phyloP scores from a whole-genome alignment of 2,329 filamentous ascomycete species.

The Pezicula radicicola region DNA sequence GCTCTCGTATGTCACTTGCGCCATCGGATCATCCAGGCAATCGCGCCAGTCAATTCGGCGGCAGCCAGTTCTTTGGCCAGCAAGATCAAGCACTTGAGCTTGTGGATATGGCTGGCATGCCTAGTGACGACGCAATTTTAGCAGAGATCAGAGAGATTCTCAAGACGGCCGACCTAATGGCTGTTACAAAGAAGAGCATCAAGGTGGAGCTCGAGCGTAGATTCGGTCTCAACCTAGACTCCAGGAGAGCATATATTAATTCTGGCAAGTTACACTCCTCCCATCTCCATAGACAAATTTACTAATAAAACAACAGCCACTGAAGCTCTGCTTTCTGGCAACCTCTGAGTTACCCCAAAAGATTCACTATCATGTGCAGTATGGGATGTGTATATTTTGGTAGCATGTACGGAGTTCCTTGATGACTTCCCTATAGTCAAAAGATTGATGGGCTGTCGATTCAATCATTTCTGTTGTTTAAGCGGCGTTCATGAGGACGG shows the following conservation, averaged over 20 bases:
- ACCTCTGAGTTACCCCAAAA: conserved; percentile 39
- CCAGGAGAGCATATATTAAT: conserved; percentile 90
- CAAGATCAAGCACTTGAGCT: conserved; percentile 65
- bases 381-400: not conserved
- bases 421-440: too few species aligned
- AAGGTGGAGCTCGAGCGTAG: conserved; percentile 89
- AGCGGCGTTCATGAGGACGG: too few species aligned
- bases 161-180: conserved; percentile 91
- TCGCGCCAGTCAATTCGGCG: conserved; percentile 32
- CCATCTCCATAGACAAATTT: conserved; percentile 5
- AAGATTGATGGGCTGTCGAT: too few species aligned
- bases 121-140: conserved; percentile 84
- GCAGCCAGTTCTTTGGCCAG: conserved; percentile 50
- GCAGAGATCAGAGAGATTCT: conserved; percentile 95
- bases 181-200: conserved; percentile 96
- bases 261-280: conserved; percentile 61
- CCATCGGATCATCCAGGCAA: conserved; percentile 61
- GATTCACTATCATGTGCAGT: not conserved
- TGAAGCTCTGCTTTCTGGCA: conserved; percentile 74
- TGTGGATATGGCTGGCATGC: conserved; percentile 68
- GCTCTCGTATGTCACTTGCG: conserved; percentile 76
- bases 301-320: conserved; percentile 53
- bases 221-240: conserved; percentile 83
- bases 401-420: not conserved
- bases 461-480: too few species aligned